A percentile compares a stretch with the other conserved stretches of the same genome.
Evolutionary conservation across 2,329 filamentous ascomycete genomes (phyloP).

Genomic region (Xenoacremonium recifei): DNA sequence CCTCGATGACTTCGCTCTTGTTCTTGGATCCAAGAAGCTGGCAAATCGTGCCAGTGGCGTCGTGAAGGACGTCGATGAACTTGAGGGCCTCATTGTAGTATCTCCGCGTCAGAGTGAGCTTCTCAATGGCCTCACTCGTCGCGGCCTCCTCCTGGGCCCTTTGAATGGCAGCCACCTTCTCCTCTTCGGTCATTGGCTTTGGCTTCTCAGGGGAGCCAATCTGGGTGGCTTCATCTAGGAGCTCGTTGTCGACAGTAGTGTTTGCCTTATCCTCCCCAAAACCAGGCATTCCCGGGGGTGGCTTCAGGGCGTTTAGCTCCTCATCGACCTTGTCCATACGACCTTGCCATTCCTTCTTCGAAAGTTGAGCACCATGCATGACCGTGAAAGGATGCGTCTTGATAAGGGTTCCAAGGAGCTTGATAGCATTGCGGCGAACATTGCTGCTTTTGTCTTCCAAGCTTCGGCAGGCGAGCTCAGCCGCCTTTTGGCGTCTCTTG

Average conservation of each 20-base stretch:
- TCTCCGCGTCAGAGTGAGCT: conserved; percentile 81
- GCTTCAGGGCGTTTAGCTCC: conserved; percentile 78
- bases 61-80: conserved; percentile 89
- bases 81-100: conserved; percentile 92
- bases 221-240: conserved; percentile 88
- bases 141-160: conserved; percentile 86
- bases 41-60: conserved; percentile 75
- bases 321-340: conserved; percentile 79
- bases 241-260: conserved; percentile 68
- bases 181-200: conserved; percentile 71
- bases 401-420: conserved; percentile 81
- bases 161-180: conserved; percentile 69
- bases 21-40: conserved; percentile 92
- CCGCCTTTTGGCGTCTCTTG: conserved; percentile 82
- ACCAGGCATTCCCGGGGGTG: conserved; percentile 67
- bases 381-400: conserved; percentile 93
- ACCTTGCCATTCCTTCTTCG: conserved; percentile 79
- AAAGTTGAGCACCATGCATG: conserved; percentile 85
- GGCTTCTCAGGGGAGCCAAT: conserved; percentile 68
- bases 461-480: conserved; percentile 83
- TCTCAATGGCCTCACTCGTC: conserved; percentile 83
- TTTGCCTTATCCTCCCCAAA: conserved; percentile 64
- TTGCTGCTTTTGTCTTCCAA: conserved; percentile 98
- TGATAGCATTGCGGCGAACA: conserved; percentile 91
- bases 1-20: conserved; percentile 97